These are phyloP conservation scores for Pseudophaeomoniella oleicola DNA, from an alignment of 2,329 filamentous ascomycete species.

Conservation along the genomic window DNA sequence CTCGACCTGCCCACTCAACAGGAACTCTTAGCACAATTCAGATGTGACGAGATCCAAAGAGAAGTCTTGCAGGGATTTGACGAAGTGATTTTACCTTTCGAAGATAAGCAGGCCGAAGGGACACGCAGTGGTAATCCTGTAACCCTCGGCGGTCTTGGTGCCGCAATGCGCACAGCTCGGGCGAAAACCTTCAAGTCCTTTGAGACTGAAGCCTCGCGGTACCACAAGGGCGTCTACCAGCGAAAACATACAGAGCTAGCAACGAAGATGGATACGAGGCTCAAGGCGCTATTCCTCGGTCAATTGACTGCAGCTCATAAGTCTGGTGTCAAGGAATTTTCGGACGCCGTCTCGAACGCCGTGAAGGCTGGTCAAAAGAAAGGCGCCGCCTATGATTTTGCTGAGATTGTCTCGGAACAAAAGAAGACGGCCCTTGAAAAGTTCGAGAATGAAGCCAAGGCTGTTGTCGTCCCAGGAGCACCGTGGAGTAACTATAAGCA, in stretches of 20 bases:
- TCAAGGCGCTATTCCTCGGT: conserved; percentile 79
- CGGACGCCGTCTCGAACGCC: conserved; percentile 68
- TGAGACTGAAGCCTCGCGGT: conserved; percentile 77
- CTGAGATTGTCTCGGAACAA: conserved; percentile 75
- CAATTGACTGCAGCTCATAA: conserved; percentile 85
- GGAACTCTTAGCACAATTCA: conserved; percentile 89
- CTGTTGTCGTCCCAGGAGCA: conserved; percentile 62
- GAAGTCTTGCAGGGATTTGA: conserved; percentile 82
- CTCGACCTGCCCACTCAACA: conserved; percentile 93
- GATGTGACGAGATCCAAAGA: conserved; percentile 89
- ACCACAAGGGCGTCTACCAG: conserved; percentile 89
- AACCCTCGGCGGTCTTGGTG: conserved; percentile 62
- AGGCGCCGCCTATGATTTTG: conserved; percentile 82
- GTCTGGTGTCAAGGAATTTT: conserved; percentile 68
- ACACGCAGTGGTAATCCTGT: conserved; percentile 56
- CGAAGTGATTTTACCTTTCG: conserved; percentile 62
- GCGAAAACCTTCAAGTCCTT: conserved; percentile 67
- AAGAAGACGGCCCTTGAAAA: conserved; percentile 60
- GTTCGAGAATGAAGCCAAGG: conserved; percentile 63
- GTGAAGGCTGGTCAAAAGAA: conserved; percentile 92
- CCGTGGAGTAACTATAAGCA: conserved; percentile 78
- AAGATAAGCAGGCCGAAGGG: conserved; percentile 69
- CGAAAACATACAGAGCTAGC: conserved; percentile 77
- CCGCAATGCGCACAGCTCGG: conserved; percentile 57
- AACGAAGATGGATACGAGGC: conserved; percentile 68